Evolutionary conservation across 768 basidiomycete genomes (phyloP).

Genomic region (Leccinum imitatum): DNA sequence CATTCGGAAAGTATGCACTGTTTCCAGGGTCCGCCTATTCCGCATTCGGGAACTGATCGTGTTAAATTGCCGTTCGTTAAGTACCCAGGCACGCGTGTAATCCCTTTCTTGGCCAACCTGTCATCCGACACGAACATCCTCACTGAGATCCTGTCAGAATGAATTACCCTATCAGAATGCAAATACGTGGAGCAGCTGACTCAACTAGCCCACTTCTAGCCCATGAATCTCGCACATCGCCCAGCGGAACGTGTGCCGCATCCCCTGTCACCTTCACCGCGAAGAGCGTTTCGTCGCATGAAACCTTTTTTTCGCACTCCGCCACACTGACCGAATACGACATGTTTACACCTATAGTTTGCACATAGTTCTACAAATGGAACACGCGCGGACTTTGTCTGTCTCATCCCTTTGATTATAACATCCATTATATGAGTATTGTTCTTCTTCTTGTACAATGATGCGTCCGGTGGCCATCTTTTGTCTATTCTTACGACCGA

Average conservation of each 20-base stretch:
- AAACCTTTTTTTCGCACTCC: slow-evolving; percentile 20
- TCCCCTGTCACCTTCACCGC: slow-evolving; percentile 13
- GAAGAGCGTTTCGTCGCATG: slow-evolving; percentile 5
- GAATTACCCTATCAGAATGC: slow-evolving; percentile 28
- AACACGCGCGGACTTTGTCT: slow-evolving; percentile 16
- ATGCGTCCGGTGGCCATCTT: slow-evolving; percentile 1
- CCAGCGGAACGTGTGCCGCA: slow-evolving; percentile 13
- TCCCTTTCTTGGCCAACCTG: slow-evolving; percentile 18
- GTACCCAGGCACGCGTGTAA: slow-evolving; percentile 23
- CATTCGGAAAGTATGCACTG: slow-evolving; percentile 21
- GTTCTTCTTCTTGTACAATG: slow-evolving; percentile 9
- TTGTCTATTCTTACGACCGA: slow-evolving; percentile 13
- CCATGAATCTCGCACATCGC: slow-evolving; percentile 27
- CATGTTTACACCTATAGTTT: not conserved
- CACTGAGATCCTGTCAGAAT: slow-evolving; percentile 16
- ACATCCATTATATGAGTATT: slow-evolving; percentile 13
- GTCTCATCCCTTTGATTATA: slow-evolving; percentile 2
- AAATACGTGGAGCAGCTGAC: slow-evolving; percentile 21
- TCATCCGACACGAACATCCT: slow-evolving; percentile 7
- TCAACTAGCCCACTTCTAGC: slow-evolving; percentile 17
- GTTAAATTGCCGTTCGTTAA: slow-evolving; percentile 26
- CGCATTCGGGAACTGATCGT: slow-evolving; percentile 24
- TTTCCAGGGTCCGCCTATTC: slow-evolving; percentile 35
- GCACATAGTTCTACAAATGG: not conserved
- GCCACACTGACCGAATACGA: slow-evolving; percentile 7